Evolutionary conservation across 23 red algal species (phyloP).

Genomic region (Gracilaria vermiculophylla): DNA sequence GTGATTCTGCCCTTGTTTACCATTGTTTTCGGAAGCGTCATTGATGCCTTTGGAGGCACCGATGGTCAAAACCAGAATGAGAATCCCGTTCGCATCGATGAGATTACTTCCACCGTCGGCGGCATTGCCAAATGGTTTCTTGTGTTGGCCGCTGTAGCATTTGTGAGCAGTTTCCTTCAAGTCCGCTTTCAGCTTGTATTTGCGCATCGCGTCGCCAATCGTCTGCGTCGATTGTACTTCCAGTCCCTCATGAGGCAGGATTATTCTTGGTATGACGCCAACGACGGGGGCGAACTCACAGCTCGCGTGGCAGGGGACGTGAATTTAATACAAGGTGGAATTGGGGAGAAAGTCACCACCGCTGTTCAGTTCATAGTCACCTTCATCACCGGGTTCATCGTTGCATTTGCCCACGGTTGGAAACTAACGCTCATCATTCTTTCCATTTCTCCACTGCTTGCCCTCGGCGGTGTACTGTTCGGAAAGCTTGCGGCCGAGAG

Average conservation of each 20-base stretch:
- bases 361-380: constrained; percentile 75
- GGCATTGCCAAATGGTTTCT: constrained; percentile 81
- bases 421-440: constrained; percentile 79
- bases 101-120: constrained; percentile 57
- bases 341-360: constrained; percentile 69
- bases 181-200: constrained; percentile 74
- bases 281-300: constrained; percentile 77
- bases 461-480: constrained; percentile 71
- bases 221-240: constrained; percentile 74
- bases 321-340: constrained; percentile 62
- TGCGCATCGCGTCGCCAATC: constrained; percentile 59
- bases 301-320: constrained; percentile 74
- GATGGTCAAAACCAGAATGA: not conserved
- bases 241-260: constrained; percentile 75
- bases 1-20: constrained; percentile 75
- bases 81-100: not conserved
- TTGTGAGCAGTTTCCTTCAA: constrained; percentile 69
- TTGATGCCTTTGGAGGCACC: constrained; percentile 55
- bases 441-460: constrained; percentile 77
- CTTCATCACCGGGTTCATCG: constrained; percentile 67
- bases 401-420: constrained; percentile 63
- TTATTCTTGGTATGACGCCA: constrained; percentile 64
- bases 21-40: constrained; percentile 85
- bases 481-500: constrained; percentile 78
- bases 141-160: constrained; percentile 71